Base-by-base conservation (phyloP, 2,329 filamentous ascomycete species). In the Alternaria hordeiaustralica region DNA sequence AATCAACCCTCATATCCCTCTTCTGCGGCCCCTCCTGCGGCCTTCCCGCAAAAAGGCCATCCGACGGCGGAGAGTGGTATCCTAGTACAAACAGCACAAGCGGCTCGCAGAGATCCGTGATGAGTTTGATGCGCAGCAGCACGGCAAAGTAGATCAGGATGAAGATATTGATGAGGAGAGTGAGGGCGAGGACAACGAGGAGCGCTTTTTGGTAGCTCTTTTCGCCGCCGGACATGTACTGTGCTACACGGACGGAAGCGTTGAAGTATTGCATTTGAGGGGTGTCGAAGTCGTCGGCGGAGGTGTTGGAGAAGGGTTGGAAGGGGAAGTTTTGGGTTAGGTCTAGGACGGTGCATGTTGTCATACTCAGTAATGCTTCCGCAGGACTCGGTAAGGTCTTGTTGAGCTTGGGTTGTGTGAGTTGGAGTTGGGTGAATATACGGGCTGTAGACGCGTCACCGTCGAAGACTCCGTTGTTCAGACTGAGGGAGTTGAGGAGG, bases 201-300 rank as follows among this genome's bases (percentile, higher is more conserved):
- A 63, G 46, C 2, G 54, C 58, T 20, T 64, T 61, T 25, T 64
- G 58, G 12, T 58, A 61, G 12, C 41, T n/a, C 11, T 60, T 54
- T 3, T 63, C 51, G 12, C 59, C 46, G n/a, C 63, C 63, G 5
- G 63, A 65, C 59, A 65, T 63, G 59, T 65, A 61, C 23, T 65
- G 63, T 26, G 60, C 55, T 15, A 63, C 60, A 9, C 63, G 59
- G 7, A 62, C 43, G 5, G 63, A 62, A 7, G 55, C 63, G 43
- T 58, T 55, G 33, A 65, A 65, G 6, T 55, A 20, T 7, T 65
- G 59, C 18, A 53, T 45, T 5, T 49, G 50, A 6, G 58, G 41
- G 3, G 41, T 23, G 18, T 26, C n/a, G 9, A 23, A 30, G 9
- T 30, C 43, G 10, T 6, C 12, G 6, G 23, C 30, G 2, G 51